Evolutionary conservation across 495 filamentous ascomycete species (phyloP).

Genomic region (Apiosordaria backusii): DNA sequence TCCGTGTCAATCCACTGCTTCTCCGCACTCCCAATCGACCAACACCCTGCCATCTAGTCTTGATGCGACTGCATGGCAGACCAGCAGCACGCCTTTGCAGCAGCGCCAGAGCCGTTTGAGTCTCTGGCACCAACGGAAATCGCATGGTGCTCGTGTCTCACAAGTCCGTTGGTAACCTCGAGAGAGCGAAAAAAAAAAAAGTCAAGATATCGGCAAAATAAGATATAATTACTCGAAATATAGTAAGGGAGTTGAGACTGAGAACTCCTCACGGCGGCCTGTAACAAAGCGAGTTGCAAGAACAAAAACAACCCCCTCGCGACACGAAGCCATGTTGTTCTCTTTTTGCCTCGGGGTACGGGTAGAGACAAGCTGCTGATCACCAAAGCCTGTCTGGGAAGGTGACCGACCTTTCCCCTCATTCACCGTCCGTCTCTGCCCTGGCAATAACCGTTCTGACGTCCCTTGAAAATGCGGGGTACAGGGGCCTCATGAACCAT

Average conservation of each 20-base stretch:
- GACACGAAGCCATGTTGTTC: not conserved
- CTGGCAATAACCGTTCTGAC: too few species aligned
- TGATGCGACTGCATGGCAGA: not conserved
- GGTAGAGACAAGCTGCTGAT: not conserved
- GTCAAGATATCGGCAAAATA: not conserved
- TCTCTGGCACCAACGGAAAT: not conserved
- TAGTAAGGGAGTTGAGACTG: too few species aligned
- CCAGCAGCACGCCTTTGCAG: not conserved
- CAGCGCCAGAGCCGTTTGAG: not conserved
- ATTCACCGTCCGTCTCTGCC: not conserved
- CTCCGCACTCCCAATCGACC: not conserved
- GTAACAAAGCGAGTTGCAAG: not conserved
- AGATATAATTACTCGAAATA: not conserved
- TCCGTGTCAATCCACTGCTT: slow-evolving; percentile 10
- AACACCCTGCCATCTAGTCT: not conserved
- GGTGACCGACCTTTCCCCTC: not conserved
- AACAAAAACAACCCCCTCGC: not conserved
- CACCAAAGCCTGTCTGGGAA: slow-evolving; percentile 1
- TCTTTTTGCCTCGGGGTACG: not conserved
- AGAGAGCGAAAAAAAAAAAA: not conserved
- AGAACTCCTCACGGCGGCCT: not conserved
- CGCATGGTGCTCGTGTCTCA: not conserved
- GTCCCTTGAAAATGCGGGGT: not conserved
- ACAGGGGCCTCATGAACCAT: not conserved
- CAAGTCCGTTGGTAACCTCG: not conserved